phyloP scores from a whole-genome alignment of 1,284 basidiomycete species.

The Ustilago esculenta region DNA sequence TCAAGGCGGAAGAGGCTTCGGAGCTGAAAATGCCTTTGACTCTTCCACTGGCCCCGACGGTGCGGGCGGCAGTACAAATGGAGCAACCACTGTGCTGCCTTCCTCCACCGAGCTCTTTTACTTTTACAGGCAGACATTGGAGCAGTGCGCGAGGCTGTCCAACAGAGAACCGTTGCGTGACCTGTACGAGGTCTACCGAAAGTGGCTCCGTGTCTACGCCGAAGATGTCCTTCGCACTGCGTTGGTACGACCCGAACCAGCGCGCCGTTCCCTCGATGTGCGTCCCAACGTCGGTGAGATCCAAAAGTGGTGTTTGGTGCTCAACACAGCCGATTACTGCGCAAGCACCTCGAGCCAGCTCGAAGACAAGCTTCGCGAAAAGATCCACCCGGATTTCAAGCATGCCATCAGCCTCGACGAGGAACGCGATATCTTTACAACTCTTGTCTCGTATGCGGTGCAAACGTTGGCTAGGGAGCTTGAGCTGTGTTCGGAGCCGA shows the following conservation, averaged over 20 bases:
- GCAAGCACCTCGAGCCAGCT: constrained; percentile 90
- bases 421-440: constrained; percentile 82
- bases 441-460: constrained; percentile 53
- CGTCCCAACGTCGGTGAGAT: constrained; percentile 51
- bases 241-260: constrained; percentile 73
- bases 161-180: constrained; percentile 60
- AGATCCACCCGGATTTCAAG: constrained; percentile 78
- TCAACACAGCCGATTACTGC: constrained; percentile 99
- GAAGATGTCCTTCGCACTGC: constrained; percentile 77
- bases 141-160: constrained; percentile 81
- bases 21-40: constrained; percentile 71
- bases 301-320: constrained; percentile 71
- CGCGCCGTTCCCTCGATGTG: constrained; percentile 49
- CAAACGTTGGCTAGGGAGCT: constrained; percentile 53
- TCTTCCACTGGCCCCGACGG: constrained; percentile 70
- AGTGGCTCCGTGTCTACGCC: constrained; percentile 93
- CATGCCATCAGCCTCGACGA: constrained; percentile 82
- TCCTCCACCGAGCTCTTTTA: constrained; percentile 97
- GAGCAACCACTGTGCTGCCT: constrained; percentile 78
- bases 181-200: constrained; percentile 73
- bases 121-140: constrained; percentile 93
- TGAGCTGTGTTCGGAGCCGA: constrained; percentile 53
- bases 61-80: constrained; percentile 70
- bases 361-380: constrained; percentile 87
- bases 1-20: constrained; percentile 37